Conservation (phyloP, 208 protist species). For the Lotmaria passim region DNA sequence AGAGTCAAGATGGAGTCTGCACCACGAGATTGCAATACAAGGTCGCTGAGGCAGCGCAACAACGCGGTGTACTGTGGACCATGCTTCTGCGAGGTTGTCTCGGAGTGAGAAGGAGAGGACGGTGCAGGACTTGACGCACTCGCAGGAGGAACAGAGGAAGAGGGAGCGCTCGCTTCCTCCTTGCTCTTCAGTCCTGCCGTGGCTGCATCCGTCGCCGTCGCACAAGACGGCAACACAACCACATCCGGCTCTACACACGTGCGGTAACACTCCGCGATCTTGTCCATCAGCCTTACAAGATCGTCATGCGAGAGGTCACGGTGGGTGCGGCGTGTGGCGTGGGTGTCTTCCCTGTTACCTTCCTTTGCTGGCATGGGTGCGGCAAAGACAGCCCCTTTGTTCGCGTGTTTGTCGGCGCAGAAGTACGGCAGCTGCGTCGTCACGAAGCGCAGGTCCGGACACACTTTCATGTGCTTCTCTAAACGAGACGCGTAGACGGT, state of each 20-base stretch:
- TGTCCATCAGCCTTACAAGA: conserved; percentile 24
- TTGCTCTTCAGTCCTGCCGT: neutral
- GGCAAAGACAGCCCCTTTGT: conserved; percentile 17
- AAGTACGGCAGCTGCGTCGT: conserved; percentile 56
- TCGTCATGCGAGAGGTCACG: conserved; percentile 27
- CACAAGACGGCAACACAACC: conserved; percentile 16
- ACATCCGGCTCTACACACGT: conserved; percentile 26
- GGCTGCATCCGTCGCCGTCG: neutral
- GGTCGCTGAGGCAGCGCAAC: conserved; percentile 51
- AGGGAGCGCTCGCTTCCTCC: neutral
- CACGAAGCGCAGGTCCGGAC: conserved; percentile 69
- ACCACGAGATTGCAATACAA: conserved; percentile 15
- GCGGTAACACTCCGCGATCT: conserved; percentile 33
- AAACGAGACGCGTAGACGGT: conserved; percentile 67
- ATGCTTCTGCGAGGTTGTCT: conserved; percentile 58
- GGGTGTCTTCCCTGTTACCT: neutral
- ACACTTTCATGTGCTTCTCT: conserved; percentile 70
- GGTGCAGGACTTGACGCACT: neutral
- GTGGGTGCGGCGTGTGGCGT: conserved; percentile 25
- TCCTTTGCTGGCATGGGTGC: neutral
- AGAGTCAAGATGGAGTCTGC: conserved; percentile 14
- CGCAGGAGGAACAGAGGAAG: neutral
- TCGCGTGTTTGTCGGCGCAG: conserved; percentile 51
- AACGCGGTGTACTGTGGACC: conserved; percentile 66
- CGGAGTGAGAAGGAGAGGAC: conserved; percentile 1